These are phyloP conservation scores for Evernia prunastri DNA, from an alignment of 495 filamentous ascomycete species.

Conservation along the genomic window DNA sequence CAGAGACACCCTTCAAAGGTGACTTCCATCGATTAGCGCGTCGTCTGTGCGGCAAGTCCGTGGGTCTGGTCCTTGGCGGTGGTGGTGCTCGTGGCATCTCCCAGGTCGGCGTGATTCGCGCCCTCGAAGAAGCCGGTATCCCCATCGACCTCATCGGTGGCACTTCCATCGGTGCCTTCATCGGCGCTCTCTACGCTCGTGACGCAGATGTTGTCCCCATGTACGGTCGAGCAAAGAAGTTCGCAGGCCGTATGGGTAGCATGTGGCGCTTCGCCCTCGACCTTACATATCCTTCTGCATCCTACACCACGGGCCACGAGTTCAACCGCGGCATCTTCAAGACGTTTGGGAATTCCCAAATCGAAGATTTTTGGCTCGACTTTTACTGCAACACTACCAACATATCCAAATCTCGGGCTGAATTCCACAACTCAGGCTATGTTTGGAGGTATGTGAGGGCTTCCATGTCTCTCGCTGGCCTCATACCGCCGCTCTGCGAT, in stretches of 20 bases:
- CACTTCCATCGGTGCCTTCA: slow-evolving; percentile 96
- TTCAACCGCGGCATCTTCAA: slow-evolving; percentile 99
- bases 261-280: slow-evolving; percentile 97
- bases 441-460: slow-evolving; percentile 95
- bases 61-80: slow-evolving; percentile 88
- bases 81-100: slow-evolving; percentile 87
- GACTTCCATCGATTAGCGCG: slow-evolving; percentile 93
- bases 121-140: slow-evolving; percentile 92
- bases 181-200: slow-evolving; percentile 89
- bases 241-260: slow-evolving; percentile 91
- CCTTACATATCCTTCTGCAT: slow-evolving; percentile 87
- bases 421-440: slow-evolving; percentile 91
- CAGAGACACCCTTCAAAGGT: slow-evolving; percentile 88
- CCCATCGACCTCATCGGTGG: slow-evolving; percentile 95
- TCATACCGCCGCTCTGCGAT: slow-evolving; percentile 90
- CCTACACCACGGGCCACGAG: slow-evolving; percentile 96
- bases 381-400: slow-evolving; percentile 99
- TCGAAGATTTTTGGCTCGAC: slow-evolving; percentile 98
- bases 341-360: slow-evolving; percentile 90
- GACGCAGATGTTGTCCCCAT: slow-evolving; percentile 96
- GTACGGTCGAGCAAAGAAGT: slow-evolving; percentile 94
- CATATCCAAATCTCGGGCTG: slow-evolving; percentile 79
- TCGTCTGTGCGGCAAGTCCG: slow-evolving; percentile 85
- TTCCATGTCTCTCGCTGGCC: slow-evolving; percentile 89
- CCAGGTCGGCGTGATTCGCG: slow-evolving; percentile 88